Percentiles rank a stretch among this genome's conserved stretches.
Evolutionary conservation across 1,139 yeast genomes (phyloP).

Genomic region (Arxiozyma telluris): DNA sequence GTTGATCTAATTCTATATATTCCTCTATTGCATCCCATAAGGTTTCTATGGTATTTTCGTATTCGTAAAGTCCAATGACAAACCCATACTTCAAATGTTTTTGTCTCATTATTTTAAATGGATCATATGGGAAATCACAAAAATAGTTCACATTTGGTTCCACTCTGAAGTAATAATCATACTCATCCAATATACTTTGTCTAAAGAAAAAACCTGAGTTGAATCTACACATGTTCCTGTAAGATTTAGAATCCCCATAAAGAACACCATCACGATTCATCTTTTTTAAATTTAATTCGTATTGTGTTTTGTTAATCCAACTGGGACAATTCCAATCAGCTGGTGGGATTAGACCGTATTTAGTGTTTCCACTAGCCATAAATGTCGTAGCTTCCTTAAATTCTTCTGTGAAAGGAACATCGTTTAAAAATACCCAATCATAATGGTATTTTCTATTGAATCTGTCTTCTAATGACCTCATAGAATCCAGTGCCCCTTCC

Average conservation of each 20-base stretch:
- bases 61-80: slow-evolving; percentile 68
- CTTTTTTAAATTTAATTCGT: slow-evolving; percentile 42
- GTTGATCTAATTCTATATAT: slow-evolving; percentile 44
- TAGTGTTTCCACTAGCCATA: slow-evolving; percentile 65
- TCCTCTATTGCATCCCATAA: slow-evolving; percentile 69
- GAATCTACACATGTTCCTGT: slow-evolving; percentile 76
- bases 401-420: slow-evolving; percentile 62
- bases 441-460: slow-evolving; percentile 59
- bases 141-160: slow-evolving; percentile 84
- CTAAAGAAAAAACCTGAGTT: slow-evolving; percentile 76
- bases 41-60: slow-evolving; percentile 75
- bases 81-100: slow-evolving; percentile 76
- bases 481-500: slow-evolving; percentile 52
- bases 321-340: slow-evolving; percentile 65
- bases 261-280: slow-evolving; percentile 55
- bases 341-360: slow-evolving; percentile 60
- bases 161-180: slow-evolving; percentile 87
- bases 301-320: slow-evolving; percentile 35
- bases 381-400: slow-evolving; percentile 59
- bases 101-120: slow-evolving; percentile 72
- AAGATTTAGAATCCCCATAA: slow-evolving; percentile 71
- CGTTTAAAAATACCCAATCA: slow-evolving; percentile 87
- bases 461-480: slow-evolving; percentile 59
- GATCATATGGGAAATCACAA: slow-evolving; percentile 75
- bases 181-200: slow-evolving; percentile 54